A percentile compares a stretch with the other conserved stretches of the same genome.
Conservation (phyloP, 2,329 filamentous ascomycete species). For the Mariannaea elegans region DNA sequence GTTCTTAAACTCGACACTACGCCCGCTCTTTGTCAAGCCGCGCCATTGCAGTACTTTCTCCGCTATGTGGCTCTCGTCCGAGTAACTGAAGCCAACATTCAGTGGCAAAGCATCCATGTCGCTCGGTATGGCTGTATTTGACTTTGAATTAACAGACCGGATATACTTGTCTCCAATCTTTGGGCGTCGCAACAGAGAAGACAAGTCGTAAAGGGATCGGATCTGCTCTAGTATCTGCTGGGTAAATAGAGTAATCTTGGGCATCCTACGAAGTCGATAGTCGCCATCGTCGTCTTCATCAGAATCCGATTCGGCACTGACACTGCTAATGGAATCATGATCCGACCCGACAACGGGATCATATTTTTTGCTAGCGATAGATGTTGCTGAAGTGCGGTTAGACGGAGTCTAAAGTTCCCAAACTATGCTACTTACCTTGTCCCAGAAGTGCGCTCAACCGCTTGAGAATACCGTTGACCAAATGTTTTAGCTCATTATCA, state of each 20-base stretch:
- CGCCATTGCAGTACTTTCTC: slow-evolving; percentile 4
- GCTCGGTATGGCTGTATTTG: background rate
- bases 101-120: background rate
- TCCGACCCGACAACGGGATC: background rate
- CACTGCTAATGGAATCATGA: slow-evolving; percentile 9
- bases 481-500: slow-evolving; percentile 3
- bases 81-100: background rate
- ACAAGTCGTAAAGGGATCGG: slow-evolving; percentile 6
- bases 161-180: slow-evolving; percentile 9
- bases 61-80: background rate
- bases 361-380: slow-evolving; percentile 1
- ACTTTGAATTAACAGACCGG: background rate
- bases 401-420: background rate
- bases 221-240: slow-evolving; percentile 9
- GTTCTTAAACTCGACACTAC: background rate
- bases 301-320: slow-evolving; percentile 10
- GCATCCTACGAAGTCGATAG: background rate
- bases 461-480: background rate
- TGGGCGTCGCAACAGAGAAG: slow-evolving; percentile 4
- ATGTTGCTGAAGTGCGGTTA: background rate
- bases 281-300: background rate
- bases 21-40: background rate
- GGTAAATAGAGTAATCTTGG: background rate
- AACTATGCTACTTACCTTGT: background rate
- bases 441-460: background rate